Evolutionary conservation across 139 green algal genomes (phyloP), one percentile per base, ranked within the genome.

Genomic region (Volvox reticuliferus): DNA sequence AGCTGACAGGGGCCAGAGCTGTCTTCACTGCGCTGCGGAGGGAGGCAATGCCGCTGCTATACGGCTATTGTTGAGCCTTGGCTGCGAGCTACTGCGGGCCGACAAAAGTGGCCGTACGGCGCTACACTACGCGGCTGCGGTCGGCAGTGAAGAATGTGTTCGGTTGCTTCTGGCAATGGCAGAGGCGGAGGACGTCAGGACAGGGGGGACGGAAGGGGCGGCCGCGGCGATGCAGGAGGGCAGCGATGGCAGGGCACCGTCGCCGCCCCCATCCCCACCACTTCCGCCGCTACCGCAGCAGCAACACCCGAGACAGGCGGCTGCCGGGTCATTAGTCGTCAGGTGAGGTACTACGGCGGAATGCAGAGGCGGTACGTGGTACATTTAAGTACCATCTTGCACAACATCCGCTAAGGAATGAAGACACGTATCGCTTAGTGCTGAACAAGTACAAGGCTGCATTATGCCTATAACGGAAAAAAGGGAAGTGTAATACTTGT

Each of bases 61-160:
- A 24, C 36, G 73, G 30, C 19, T 83, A 24, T 55, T 90, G 50
- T 55, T 90, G 71, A 1, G 13, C 0, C 71, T 63, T 36, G 84
- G 68, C 36, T n/a, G 12, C 28, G 69, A 89, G 17, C n/a, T 89
- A 20, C 26, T 71, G 1, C 85, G 85, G 3, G 32, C 55, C 9
- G 86, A 90, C 75, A 84, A 85, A 76, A 30, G 0, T 9, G 86
- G 86, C 22, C 73, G 73, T 33, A 90, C 73, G 16, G 73, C 86
- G 0, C 30, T 90, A 76, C 86, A 90, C 75, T 3, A 44, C 26
- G 86, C 86, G 1, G 86, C 86, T 32, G 44, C 69, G 28, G 36
- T 44, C 0, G 85, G 44, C 69, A 82, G 44, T 50, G 85, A 73
- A 71, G 85, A 67, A 9, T 55, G 28, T 30, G 85, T 32, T 12